Conservation (phyloP, 2,329 filamentous ascomycete genomes). For the Arthrinium puccinioides region DNA sequence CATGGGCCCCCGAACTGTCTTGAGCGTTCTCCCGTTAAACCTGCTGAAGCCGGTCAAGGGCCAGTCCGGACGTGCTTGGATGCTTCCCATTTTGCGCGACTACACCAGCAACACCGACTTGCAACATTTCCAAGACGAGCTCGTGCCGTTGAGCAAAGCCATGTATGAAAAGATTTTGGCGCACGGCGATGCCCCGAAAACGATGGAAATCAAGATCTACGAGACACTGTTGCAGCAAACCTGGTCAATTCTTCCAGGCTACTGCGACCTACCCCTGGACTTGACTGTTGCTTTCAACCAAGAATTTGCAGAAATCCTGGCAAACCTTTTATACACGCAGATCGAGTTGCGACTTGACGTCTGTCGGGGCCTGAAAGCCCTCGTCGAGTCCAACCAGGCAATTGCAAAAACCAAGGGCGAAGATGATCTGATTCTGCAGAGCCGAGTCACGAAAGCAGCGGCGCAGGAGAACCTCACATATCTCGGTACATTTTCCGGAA, state of each 20-base stretch:
- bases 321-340: constrained; percentile 89
- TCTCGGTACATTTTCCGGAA: constrained; percentile 71
- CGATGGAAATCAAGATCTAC: constrained; percentile 91
- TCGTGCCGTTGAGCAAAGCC: constrained; percentile 81
- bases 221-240: constrained; percentile 90
- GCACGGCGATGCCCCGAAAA: constrained; percentile 76
- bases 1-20: constrained; percentile 81
- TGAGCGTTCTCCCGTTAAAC: constrained; percentile 80
- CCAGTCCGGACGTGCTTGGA: constrained; percentile 84
- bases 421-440: constrained; percentile 64
- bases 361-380: constrained; percentile 75
- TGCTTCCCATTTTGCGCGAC: constrained; percentile 85
- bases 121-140: constrained; percentile 74
- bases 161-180: constrained; percentile 88
- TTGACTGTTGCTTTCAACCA: constrained; percentile 73
- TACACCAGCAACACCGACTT: constrained; percentile 84
- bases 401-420: constrained; percentile 66
- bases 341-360: constrained; percentile 80
- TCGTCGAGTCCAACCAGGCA: constrained; percentile 88
- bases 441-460: constrained; percentile 65
- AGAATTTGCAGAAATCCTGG: constrained; percentile 78
- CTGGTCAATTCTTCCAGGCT: constrained; percentile 89
- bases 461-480: constrained; percentile 78
- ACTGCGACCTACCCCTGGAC: constrained; percentile 88
- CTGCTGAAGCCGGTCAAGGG: constrained; percentile 68